A percentile compares a stretch with the other conserved stretches of the same genome.
Evolutionary conservation across 371 early-diverging fungal species (phyloP).

Genomic region (Mucor saturninus): DNA sequence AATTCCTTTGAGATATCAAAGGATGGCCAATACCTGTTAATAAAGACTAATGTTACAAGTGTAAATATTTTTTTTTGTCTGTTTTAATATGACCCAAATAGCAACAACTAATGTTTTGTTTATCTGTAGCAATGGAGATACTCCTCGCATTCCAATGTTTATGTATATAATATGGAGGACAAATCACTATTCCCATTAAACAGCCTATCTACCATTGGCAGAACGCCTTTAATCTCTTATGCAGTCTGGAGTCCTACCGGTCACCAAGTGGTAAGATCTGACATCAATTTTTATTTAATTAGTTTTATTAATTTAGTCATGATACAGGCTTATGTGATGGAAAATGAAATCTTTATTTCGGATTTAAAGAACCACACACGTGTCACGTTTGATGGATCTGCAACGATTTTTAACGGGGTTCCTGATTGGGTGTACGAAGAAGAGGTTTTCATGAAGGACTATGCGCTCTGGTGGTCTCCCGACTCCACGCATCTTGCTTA

Average conservation of each 20-base stretch:
- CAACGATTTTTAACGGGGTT: constrained; percentile 88
- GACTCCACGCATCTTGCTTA: constrained; percentile 82
- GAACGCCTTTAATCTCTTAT: constrained; percentile 55
- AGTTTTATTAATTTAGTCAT: too few species aligned
- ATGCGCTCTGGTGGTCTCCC: constrained; percentile 92
- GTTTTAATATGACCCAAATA: neutral
- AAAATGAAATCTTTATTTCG: constrained; percentile 86
- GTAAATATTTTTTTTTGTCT: constrained; percentile 18
- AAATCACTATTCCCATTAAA: constrained; percentile 66
- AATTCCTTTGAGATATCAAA: constrained; percentile 67
- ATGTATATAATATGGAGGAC: constrained; percentile 69
- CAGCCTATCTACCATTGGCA: constrained; percentile 35
- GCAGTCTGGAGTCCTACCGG: constrained; percentile 85
- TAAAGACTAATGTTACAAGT: constrained; percentile 67
- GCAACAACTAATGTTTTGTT: neutral
- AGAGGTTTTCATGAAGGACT: constrained; percentile 76
- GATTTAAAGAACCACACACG: constrained; percentile 69
- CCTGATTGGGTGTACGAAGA: constrained; percentile 99
- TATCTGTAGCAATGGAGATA: constrained; percentile 78
- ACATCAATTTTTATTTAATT: too few species aligned
- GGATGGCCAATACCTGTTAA: constrained; percentile 78
- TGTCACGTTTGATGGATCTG: constrained; percentile 87
- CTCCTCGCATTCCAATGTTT: constrained; percentile 80
- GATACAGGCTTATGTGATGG: constrained; percentile 74
- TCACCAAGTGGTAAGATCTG: constrained; percentile 60